A percentile compares a stretch with the other conserved stretches of the same genome.
phyloP scores from a whole-genome alignment of 1,284 basidiomycete genomes.

The Singerocomus rubriflavus region DNA sequence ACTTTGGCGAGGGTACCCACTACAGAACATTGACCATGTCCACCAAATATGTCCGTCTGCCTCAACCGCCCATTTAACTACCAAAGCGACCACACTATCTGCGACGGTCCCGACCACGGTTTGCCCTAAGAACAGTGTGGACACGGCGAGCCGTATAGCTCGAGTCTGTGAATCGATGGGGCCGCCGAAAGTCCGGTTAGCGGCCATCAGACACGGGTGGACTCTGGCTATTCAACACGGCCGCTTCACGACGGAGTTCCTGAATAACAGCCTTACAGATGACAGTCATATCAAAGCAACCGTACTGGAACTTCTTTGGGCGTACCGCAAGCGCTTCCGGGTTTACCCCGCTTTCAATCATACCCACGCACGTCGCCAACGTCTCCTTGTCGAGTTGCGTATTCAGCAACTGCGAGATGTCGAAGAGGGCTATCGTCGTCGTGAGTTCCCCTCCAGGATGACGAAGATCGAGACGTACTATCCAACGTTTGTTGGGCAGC shows the following conservation, averaged over 20 bases:
- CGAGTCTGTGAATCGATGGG: neutral
- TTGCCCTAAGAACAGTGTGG: slow-evolving; percentile 4
- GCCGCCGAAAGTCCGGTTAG: slow-evolving; percentile 8
- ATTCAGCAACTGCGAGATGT: slow-evolving; percentile 80
- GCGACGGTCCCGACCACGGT: neutral
- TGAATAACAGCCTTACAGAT: slow-evolving; percentile 63
- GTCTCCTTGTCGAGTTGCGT: slow-evolving; percentile 81
- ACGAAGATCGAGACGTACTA: slow-evolving; percentile 47
- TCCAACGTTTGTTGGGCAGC: slow-evolving; percentile 78
- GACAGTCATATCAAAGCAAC: slow-evolving; percentile 4
- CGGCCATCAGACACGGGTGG: slow-evolving; percentile 18
- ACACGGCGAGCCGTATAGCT: neutral
- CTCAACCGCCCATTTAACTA: slow-evolving; percentile 8
- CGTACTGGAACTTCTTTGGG: slow-evolving; percentile 13
- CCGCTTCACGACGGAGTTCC: slow-evolving; percentile 66
- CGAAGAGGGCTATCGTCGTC: slow-evolving; percentile 58
- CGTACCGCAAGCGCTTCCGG: slow-evolving; percentile 82
- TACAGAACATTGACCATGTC: slow-evolving; percentile 20
- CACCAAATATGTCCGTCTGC: slow-evolving; percentile 21
- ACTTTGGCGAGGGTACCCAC: slow-evolving; percentile 8
- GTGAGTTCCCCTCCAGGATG: slow-evolving; percentile 4
- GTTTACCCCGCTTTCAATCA: slow-evolving; percentile 85
- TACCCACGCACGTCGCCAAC: slow-evolving; percentile 74
- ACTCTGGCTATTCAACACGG: slow-evolving; percentile 32
- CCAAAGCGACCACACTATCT: slow-evolving; percentile 11